Percentiles rank a stretch among this genome's conserved stretches.
Evolutionary conservation across 352 stramenopile genomes (phyloP).

Genomic region (Phytophthora tentaculata): DNA sequence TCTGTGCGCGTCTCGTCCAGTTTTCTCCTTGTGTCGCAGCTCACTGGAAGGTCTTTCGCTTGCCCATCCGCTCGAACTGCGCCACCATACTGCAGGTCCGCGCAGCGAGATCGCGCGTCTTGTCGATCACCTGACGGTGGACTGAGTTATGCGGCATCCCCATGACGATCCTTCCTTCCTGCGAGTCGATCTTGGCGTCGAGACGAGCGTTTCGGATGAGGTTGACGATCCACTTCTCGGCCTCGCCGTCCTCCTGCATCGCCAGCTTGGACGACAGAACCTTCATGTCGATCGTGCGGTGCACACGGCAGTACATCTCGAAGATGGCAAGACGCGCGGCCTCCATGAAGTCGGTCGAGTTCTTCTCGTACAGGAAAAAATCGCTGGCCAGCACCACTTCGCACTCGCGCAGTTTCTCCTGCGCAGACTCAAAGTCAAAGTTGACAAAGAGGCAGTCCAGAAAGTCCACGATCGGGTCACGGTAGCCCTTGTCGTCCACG

Average conservation of each 20-base stretch:
- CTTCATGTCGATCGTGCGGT: slow-evolving; percentile 99
- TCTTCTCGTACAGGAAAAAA: slow-evolving; percentile 97
- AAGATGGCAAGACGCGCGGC: slow-evolving; percentile 98
- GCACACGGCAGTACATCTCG: slow-evolving; percentile 99
- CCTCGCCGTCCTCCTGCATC: slow-evolving; percentile 95
- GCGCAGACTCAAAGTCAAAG: slow-evolving; percentile 99
- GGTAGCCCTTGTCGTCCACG: slow-evolving; percentile 85
- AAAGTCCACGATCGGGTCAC: slow-evolving; percentile 93
- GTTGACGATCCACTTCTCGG: slow-evolving; percentile 99
- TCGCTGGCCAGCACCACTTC: slow-evolving; percentile 95
- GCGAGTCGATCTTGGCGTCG: slow-evolving; percentile 98
- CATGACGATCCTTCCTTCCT: slow-evolving; percentile 98
- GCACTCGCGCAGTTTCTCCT: slow-evolving; percentile 94
- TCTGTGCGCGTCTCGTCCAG: slow-evolving; percentile 26
- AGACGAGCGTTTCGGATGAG: slow-evolving; percentile 97
- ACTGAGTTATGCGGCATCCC: slow-evolving; percentile 92
- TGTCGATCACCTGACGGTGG: slow-evolving; percentile 98
- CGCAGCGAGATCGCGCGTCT: slow-evolving; percentile 95
- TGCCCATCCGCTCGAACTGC: slow-evolving; percentile 86
- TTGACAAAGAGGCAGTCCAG: slow-evolving; percentile 98
- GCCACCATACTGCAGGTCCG: slow-evolving; percentile 91
- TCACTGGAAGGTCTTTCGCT: slow-evolving; percentile 82
- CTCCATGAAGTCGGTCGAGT: slow-evolving; percentile 99
- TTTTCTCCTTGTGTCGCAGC: background rate
- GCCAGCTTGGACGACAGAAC: slow-evolving; percentile 96